phyloP scores from a whole-genome alignment of 1,284 basidiomycete species.

The Irpex lacteus region DNA sequence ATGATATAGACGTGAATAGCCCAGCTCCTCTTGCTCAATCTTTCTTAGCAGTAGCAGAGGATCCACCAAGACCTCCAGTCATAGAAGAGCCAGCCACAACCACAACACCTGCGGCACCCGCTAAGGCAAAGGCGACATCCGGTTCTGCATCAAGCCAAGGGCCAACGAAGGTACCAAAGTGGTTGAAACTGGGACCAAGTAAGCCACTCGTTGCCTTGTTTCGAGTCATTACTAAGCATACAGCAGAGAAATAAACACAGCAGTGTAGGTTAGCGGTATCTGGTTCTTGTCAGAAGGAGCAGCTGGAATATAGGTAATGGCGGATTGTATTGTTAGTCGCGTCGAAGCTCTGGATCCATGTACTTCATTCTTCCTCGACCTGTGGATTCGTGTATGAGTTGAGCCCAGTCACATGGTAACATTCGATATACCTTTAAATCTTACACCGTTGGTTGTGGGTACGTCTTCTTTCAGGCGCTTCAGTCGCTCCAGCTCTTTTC shows the following conservation, averaged over 20 bases:
- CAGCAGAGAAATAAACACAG: constrained; percentile 5
- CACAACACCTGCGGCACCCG: background rate
- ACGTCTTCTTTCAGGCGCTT: constrained; percentile 37
- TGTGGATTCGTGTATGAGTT: constrained; percentile 1
- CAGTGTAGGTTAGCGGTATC: too few relatives aligned
- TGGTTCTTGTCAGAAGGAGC: too few relatives aligned
- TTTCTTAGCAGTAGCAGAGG: constrained; percentile 54
- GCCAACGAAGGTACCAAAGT: constrained; percentile 68
- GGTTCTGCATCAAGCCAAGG: constrained; percentile 20
- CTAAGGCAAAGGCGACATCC: constrained; percentile 20
- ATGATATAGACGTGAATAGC: constrained; percentile 28
- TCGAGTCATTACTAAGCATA: background rate
- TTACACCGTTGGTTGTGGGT: constrained; percentile 42
- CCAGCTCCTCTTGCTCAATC: constrained; percentile 65
- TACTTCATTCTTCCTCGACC: constrained; percentile 21
- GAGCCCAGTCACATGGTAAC: background rate
- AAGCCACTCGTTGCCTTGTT: constrained; percentile 4
- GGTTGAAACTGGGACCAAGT: constrained; percentile 56
- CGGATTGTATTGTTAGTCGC: constrained; percentile 4
- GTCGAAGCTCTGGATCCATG: constrained; percentile 16
- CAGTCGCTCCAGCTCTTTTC: constrained; percentile 48
- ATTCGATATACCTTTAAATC: constrained; percentile 55
- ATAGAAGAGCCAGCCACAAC: constrained; percentile 13
- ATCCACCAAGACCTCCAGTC: constrained; percentile 55
- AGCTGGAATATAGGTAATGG: background rate